Evolutionary conservation across 345 rosid species (phyloP), one percentile per base, ranked within the genome.

Genomic region (Gossypium longicalyx): DNA sequence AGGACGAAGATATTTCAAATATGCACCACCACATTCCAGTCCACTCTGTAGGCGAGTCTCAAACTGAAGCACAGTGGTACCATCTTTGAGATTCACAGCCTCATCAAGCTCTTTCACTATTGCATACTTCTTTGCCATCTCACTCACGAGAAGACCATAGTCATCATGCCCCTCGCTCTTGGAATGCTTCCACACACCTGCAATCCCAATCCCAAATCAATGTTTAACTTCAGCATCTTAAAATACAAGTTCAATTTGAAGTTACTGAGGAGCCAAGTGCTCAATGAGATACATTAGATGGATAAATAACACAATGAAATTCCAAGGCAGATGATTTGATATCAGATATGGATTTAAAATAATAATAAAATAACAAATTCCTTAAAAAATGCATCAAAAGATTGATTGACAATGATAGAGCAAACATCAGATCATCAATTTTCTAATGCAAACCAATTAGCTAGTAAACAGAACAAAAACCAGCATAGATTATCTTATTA

Each of bases 1-100:
- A 7, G 95, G 93, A 19, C 93, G 84, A 59, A 92, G 84, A 73
- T 87, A 92, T 65, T 92, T 92, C 78, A 92, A 61, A 81, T 90
- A 92, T 20, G 97, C 93, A 77, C 97, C 97, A 64, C 97, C 97
- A 63, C 97, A 92, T 85, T 92, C 97, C 47, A 92, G 92, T 25
- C 97, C 95, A 12, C 87, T 83, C 69, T 90, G 97, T 65, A 88
- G 80, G 56, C 97, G 94, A 78, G 83, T 84, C 82, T 92, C 97
- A 73, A 85, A 90, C 20, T 90, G 93, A 47, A 92, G 90, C 76
- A 89, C 93, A 63, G 83, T 49, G 29, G 91, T 90, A 49, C 86
- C 92, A 12, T 90, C 92, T 83, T 86, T 87, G 12, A 90, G 92
- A 86, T 45, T 83, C 29, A 73, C 83, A 12, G 89, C 85, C 81